Evolutionary conservation across 371 early-diverging fungal genomes (phyloP).

Genomic region (Apophysomyces elegans): DNA sequence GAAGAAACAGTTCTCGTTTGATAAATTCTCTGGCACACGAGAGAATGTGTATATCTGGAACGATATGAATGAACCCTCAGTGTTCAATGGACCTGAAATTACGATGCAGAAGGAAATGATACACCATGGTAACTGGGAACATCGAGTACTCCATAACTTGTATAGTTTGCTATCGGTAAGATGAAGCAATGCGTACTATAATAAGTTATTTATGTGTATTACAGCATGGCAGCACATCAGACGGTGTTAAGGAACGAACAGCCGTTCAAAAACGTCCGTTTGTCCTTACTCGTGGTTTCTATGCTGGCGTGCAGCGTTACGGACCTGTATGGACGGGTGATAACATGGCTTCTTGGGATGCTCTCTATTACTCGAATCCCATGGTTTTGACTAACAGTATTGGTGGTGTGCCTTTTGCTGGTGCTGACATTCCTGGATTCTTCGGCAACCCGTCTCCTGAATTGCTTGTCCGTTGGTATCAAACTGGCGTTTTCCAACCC

Average conservation of each 20-base stretch:
- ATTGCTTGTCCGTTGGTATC: conserved; percentile 88
- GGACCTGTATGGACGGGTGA: conserved; percentile 96
- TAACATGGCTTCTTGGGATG: conserved; percentile 85
- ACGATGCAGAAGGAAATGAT: conserved; percentile 91
- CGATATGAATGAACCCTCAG: conserved; percentile 95
- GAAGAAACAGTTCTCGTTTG: conserved; percentile 71
- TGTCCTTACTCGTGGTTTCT: conserved; percentile 89
- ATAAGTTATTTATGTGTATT: neutral
- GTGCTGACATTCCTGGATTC: conserved; percentile 94
- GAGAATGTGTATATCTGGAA: conserved; percentile 86
- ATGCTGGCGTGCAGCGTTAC: conserved; percentile 85
- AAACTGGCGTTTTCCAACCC: conserved; percentile 88
- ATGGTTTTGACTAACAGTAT: conserved; percentile 81
- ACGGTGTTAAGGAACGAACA: conserved; percentile 58
- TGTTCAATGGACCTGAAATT: conserved; percentile 91
- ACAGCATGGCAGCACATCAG: conserved; percentile 61
- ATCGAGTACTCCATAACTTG: conserved; percentile 89
- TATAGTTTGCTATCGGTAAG: conserved; percentile 76
- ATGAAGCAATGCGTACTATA: neutral
- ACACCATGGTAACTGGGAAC: conserved; percentile 79
- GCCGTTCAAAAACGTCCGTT: conserved; percentile 75
- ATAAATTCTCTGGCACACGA: conserved; percentile 78
- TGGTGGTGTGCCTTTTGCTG: conserved; percentile 79
- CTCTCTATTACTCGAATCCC: conserved; percentile 74
- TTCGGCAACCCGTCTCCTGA: conserved; percentile 86